phyloP scores from a whole-genome alignment of 179 eudicot genomes.

The Patellifolia procumbens region DNA sequence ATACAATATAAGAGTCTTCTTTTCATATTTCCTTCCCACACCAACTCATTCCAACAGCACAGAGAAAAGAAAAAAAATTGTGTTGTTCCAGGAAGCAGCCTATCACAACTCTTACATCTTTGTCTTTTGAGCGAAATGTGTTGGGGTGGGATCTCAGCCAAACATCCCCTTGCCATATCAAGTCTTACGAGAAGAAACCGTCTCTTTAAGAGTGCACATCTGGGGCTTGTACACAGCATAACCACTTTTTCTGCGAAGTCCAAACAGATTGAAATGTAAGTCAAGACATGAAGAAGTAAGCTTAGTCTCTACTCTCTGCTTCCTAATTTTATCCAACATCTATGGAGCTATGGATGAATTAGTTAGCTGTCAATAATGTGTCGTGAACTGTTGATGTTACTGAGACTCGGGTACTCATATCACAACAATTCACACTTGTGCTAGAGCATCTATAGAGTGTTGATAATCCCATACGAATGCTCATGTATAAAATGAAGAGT shows the following conservation, averaged over 20 bases:
- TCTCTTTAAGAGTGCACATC: constrained; percentile 60
- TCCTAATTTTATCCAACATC: neutral
- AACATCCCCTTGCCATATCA: constrained; percentile 31
- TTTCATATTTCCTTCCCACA: constrained; percentile 44
- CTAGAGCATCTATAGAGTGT: too few relatives aligned
- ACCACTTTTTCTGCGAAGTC: constrained; percentile 78
- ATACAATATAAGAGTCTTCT: constrained; percentile 40
- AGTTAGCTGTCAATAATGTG: neutral
- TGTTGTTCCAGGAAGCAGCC: constrained; percentile 36
- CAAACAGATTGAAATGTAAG: neutral
- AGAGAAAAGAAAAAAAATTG: constrained; percentile 33
- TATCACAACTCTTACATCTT: constrained; percentile 38
- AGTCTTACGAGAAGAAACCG: constrained; percentile 20
- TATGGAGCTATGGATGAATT: neutral
- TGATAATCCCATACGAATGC: too few relatives aligned
- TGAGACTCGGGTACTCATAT: too few relatives aligned
- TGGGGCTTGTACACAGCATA: constrained; percentile 75
- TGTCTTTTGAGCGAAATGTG: constrained; percentile 35
- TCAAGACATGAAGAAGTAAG: neutral
- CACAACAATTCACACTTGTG: too few relatives aligned
- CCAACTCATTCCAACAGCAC: constrained; percentile 47
- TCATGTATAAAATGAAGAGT: too few relatives aligned
- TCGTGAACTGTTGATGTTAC: neutral
- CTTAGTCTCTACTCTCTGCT: neutral
- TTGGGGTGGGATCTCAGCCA: constrained; percentile 40